Base-by-base conservation (phyloP, 2,329 filamentous ascomycete species). In the Basipetospora chlamydospora region DNA sequence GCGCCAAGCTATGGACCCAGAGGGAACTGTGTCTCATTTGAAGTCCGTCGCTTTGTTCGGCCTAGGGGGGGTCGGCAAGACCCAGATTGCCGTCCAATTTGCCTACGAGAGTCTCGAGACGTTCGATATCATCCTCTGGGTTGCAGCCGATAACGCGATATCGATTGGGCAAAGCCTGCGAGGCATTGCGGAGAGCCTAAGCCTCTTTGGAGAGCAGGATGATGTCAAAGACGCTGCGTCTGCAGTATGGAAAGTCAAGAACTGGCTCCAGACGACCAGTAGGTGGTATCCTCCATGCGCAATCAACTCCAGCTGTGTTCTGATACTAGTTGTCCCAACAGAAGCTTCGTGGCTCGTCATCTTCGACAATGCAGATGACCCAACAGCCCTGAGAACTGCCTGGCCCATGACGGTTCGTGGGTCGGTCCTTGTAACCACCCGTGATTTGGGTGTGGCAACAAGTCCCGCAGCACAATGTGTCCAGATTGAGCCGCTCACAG, bases 51-150 rank as follows among this genome's bases (percentile, higher is more conserved):
- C 50, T 3, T 42, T 55, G 20, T 45, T 50, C 34, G 52, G 51
- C 1, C 45, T 54, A 33, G 47, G 49, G 11, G 52, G 52, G 4
- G 47, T 52, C 6, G 38, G 52, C 3, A 55, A 55, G 38, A 51
- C 52, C 3, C 46, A 51, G 38, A 37, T 54, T 26, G 49, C 51
- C 7, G 38, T 48, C 7, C 42, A 51, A 26, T 55, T 49, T 33
- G 49, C 46, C 11, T 45, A 48, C 33, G 38, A 34, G 13, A 45
- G 40, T 31, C 20, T 36, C 25, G 37, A 46, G 12, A 39, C 33
- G 13, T 53, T 38, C 35, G 43, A 51, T 17, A 42, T 42, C 11
- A 44, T 51, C 28, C 40, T 49, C n/a, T 40, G 38, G 38, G 22
- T 53, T 42, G 51, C 22, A 4, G 39, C 39, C 23, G 38, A 41